A percentile compares a stretch with the other conserved stretches of the same genome.
Conservation (phyloP, 495 filamentous ascomycete species). For the Aspergillus heteromorphus region DNA sequence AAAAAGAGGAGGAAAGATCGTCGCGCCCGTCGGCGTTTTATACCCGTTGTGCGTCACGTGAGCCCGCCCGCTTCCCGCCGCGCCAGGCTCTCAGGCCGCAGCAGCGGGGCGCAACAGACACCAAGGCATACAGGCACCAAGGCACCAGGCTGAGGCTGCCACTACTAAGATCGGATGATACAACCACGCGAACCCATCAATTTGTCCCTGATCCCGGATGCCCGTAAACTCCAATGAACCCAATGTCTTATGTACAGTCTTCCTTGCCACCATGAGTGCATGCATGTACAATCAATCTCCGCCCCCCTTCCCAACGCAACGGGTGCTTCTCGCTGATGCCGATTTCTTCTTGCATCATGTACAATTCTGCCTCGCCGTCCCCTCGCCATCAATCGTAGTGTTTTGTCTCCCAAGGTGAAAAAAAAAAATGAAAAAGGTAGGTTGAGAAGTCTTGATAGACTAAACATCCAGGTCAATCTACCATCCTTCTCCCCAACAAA, state of each 20-base stretch:
- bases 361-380: too few relatives aligned
- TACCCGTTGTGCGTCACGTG: conserved; percentile 25
- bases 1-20: conserved; percentile 15
- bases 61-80: conserved; percentile 17
- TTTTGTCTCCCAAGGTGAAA: too few relatives aligned
- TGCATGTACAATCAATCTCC: not conserved
- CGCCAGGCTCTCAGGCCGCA: not conserved
- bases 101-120: not conserved
- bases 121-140: conserved; percentile 1
- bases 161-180: too few relatives aligned
- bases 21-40: conserved; percentile 21
- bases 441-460: too few relatives aligned
- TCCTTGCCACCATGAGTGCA: not conserved
- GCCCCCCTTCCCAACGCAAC: not conserved
- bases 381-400: not conserved
- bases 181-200: too few relatives aligned
- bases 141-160: too few relatives aligned
- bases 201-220: too few relatives aligned
- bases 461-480: not conserved
- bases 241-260: not conserved
- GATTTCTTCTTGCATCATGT: too few relatives aligned
- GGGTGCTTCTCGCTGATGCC: not conserved
- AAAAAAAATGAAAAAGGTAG: too few relatives aligned
- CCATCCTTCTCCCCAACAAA: too few relatives aligned
- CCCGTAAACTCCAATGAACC: not conserved